Evolutionary conservation across 805 yeast genomes (phyloP), one percentile per base, ranked within the genome.

Genomic region (Candida oleophila): DNA sequence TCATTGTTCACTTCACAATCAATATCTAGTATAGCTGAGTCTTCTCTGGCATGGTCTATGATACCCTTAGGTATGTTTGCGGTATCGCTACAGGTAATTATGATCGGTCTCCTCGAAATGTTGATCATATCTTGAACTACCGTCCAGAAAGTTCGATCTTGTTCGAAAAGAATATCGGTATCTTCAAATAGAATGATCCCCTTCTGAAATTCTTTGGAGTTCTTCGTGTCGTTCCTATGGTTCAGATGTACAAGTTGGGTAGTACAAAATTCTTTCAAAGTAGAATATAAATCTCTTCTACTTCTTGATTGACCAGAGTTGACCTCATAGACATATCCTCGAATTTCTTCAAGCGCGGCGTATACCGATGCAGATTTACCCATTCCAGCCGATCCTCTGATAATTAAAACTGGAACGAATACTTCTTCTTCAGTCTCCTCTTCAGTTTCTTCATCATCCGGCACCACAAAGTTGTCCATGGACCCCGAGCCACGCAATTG

Each of bases 111-210:
- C 52, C 88, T 71, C 0, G 89, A 76, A 15, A 77, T 74, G 33
- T 73, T 71, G 35, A 89, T 63, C 12, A 88, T 72, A 42, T 80
- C 83, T 40, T 77, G 78, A 2, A 89, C 73, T 2, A 85, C 81
- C 1, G 73, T 58, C 97, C 97, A 94, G 59, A 92, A 91, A 1
- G 82, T 81, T 47, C 78, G 80, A 56, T 94, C 98, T 28, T 78
- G 81, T 45, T 81, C 89, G 56, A 85, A 89, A 16, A 91, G 61
- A 9, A 88, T 71, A 60, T 92, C 96, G 36, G 87, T 91, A 56
- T 92, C 97, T 55, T 91, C 96, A 47, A 92, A 73, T 30, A 94
- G 64, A 3, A 94, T 83, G 4, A 89, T 68, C 5, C 92, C 90
- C 48, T 80, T 75, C 49, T 76, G 81, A 43, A 76, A 77, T 18